Evolutionary conservation across 2,329 filamentous ascomycete species (phyloP).

Genomic region (Claviceps arundinis): DNA sequence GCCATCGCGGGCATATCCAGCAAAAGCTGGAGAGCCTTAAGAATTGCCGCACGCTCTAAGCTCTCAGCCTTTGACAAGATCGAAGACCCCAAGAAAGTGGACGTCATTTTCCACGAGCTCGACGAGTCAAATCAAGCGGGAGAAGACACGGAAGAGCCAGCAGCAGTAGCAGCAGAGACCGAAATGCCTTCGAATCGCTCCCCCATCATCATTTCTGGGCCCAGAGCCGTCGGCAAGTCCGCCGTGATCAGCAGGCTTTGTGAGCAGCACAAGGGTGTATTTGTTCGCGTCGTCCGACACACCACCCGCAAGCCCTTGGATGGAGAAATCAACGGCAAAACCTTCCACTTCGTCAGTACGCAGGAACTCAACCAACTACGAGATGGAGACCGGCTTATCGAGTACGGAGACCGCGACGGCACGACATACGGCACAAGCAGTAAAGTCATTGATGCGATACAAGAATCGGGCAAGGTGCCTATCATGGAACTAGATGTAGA

Average conservation of each 20-base stretch:
- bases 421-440: constrained; percentile 43
- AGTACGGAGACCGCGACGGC: constrained; percentile 37
- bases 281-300: constrained; percentile 43
- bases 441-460: constrained; percentile 37
- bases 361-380: constrained; percentile 44
- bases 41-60: constrained; percentile 62
- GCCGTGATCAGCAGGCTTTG: constrained; percentile 50
- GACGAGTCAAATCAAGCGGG: constrained; percentile 24
- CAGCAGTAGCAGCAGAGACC: constrained; percentile 17
- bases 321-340: constrained; percentile 36
- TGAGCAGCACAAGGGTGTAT: constrained; percentile 49
- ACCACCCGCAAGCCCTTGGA: constrained; percentile 37
- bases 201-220: constrained; percentile 55
- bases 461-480: constrained; percentile 45
- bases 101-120: constrained; percentile 40
- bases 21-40: constrained; percentile 80
- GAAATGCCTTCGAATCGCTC: constrained; percentile 34
- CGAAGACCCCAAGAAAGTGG: constrained; percentile 64
- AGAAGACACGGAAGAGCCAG: constrained; percentile 17
- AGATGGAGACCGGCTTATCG: constrained; percentile 46
- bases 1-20: constrained; percentile 64
- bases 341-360: constrained; percentile 42
- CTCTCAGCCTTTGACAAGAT: constrained; percentile 76
- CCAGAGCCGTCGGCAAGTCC: constrained; percentile 47
- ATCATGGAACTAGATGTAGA: constrained; percentile 39